A percentile compares a stretch with the other conserved stretches of the same genome.
phyloP scores from a whole-genome alignment of 2,329 filamentous ascomycete species.

The Trichoderma afroharzianum region DNA sequence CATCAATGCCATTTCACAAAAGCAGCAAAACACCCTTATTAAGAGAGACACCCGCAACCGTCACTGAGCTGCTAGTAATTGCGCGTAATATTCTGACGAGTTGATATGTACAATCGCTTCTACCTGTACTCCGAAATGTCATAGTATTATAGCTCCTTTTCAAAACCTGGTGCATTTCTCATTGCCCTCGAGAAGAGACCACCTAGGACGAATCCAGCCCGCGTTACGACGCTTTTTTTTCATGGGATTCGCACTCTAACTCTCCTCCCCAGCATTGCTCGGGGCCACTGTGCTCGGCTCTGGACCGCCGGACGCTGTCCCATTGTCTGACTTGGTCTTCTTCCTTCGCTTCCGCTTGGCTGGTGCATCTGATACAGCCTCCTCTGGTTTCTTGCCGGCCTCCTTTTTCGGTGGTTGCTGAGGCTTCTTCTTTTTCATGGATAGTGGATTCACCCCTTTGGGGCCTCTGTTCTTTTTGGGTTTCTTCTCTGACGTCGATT shows the following conservation, averaged over 20 bases:
- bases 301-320: slow-evolving; percentile 18
- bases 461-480: slow-evolving; percentile 46
- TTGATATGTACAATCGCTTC: slow-evolving; percentile 6
- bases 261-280: slow-evolving; percentile 20
- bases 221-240: not conserved
- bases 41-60: not conserved
- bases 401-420: slow-evolving; percentile 24
- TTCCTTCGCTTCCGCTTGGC: slow-evolving; percentile 32
- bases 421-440: slow-evolving; percentile 57
- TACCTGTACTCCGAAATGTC: not conserved
- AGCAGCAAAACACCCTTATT: not conserved
- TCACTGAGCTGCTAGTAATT: not conserved
- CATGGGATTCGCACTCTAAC: slow-evolving; percentile 15
- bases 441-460: slow-evolving; percentile 68
- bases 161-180: not conserved
- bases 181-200: not conserved
- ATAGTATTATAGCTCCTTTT: not conserved
- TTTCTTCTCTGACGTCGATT: slow-evolving; percentile 24
- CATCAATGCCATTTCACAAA: not conserved
- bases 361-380: slow-evolving; percentile 24
- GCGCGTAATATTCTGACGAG: not conserved
- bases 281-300: slow-evolving; percentile 16
- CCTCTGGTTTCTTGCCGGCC: slow-evolving; percentile 23
- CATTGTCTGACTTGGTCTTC: slow-evolving; percentile 28
- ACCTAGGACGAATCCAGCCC: no score